Evolutionary conservation across 2,329 filamentous ascomycete genomes (phyloP).

Genomic region (Arachnomyces sp.): DNA sequence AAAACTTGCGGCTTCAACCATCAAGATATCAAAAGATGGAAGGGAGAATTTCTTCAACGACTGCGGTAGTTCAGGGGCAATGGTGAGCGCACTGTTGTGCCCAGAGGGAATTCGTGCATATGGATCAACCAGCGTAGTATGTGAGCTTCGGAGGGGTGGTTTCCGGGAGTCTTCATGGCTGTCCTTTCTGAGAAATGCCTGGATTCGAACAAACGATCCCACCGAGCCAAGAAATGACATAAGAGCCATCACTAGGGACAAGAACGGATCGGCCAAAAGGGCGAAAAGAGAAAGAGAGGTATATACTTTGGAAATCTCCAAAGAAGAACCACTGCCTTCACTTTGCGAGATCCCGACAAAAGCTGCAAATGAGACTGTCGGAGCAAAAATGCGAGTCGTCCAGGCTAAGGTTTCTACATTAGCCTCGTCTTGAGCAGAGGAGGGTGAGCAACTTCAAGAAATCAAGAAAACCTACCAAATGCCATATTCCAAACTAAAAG

Average conservation of each 20-base stretch:
- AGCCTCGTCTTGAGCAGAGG: conserved; percentile 11
- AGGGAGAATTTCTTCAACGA: conserved; percentile 14
- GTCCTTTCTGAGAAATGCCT: conserved; percentile 36
- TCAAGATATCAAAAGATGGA: too few relatives aligned
- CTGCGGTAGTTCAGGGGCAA: conserved; percentile 15
- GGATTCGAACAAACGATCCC: conserved; percentile 41
- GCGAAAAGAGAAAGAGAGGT: conserved; percentile 43
- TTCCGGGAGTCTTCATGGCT: conserved; percentile 21
- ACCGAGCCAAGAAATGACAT: conserved; percentile 38
- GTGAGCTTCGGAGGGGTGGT: conserved; percentile 3
- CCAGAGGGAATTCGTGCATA: conserved; percentile 5
- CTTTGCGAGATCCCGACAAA: conserved; percentile 36
- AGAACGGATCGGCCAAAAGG: conserved; percentile 39
- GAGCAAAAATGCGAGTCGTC: conserved; percentile 35
- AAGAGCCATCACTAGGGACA: conserved; percentile 40
- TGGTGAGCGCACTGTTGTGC: conserved; percentile 17
- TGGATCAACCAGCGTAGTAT: conserved; percentile 1
- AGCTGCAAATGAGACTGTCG: conserved; percentile 40
- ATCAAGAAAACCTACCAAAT: conserved; percentile 22
- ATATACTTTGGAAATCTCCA: conserved; percentile 38
- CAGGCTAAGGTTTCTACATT: conserved; percentile 23
- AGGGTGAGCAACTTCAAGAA: conserved; percentile 16
- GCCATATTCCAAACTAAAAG: conserved; percentile 36
- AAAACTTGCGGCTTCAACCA: conserved; percentile 22
- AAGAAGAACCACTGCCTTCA: conserved; percentile 19